A percentile compares a stretch with the other conserved stretches of the same genome.
These are phyloP conservation scores for Geotrichum aggregatum DNA, from an alignment of 1,139 yeast species.

Conservation along the genomic window DNA sequence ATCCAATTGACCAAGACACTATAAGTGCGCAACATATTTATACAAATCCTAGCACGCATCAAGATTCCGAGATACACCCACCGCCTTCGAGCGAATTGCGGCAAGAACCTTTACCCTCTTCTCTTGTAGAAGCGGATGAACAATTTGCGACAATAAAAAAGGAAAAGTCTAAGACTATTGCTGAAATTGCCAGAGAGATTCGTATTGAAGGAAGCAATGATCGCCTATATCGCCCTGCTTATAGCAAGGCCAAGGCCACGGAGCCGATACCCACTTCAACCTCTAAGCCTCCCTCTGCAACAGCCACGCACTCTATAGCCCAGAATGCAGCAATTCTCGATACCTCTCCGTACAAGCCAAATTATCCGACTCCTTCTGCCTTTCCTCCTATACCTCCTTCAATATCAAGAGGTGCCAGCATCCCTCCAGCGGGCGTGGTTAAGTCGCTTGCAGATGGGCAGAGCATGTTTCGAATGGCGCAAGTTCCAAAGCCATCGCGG, in stretches of 20 bases:
- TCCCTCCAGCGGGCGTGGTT: conserved; percentile 18
- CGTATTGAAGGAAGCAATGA: conserved; percentile 34
- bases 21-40: no score
- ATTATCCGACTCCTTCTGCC: not conserved
- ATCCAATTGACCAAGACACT: not conserved
- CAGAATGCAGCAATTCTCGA: conserved; percentile 10
- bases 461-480: conserved; percentile 26
- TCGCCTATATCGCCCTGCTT: conserved; percentile 3
- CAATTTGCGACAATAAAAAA: conserved; percentile 21
- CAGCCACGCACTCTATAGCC: conserved; percentile 3
- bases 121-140: not conserved
- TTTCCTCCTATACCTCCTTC: conserved; percentile 8
- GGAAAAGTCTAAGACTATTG: conserved; percentile 45
- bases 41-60: not conserved
- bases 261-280: not conserved
- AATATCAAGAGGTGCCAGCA: not conserved
- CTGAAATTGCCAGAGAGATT: conserved; percentile 54
- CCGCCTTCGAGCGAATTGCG: not conserved
- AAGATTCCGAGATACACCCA: not conserved
- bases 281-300: conserved; percentile 2
- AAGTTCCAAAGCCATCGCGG: conserved; percentile 4
- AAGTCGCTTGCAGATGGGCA: conserved; percentile 31
- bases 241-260: conserved; percentile 12
- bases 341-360: conserved; percentile 7
- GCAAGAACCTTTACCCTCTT: no score